Base-by-base conservation (phyloP, 1,284 basidiomycete genomes). In the Mycosarcoma maydis region DNA sequence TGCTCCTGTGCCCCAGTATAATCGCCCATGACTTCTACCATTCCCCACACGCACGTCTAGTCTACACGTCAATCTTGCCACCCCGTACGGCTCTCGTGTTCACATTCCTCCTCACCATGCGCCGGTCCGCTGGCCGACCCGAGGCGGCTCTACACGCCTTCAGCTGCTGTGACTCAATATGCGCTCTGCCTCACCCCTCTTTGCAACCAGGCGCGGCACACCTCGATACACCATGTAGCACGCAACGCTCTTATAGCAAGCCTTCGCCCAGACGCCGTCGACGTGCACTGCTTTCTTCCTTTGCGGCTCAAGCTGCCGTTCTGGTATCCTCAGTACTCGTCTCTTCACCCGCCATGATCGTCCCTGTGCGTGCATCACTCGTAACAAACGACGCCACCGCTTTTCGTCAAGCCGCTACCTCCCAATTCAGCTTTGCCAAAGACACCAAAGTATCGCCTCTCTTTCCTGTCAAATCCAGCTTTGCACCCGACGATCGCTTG, bases 321-420 rank as follows among this genome's bases (percentile, higher is more conserved):
- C 56, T 72, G 20, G 66, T 73, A 13, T 73, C 71, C 1, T 73
- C 71, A 20, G 34, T 73, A 16, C 71, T 73, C 30, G 53, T 73
- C 40, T 48, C 53, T 10, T 56, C 50, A 9, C 71, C 71, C 27
- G 60, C 66, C 17, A 70, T 62, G 54, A 51, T 65, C 13, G 46
- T 58, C 2, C 47, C 53, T 0, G 62, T 53, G 8, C 22, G 52
- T 6, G 62, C 61, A 14, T 10, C 37, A 3, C 32, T 34, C n/a
- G 20, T 52, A 3, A 24, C 43, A 20, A 41, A 10, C 32, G 14
- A 22, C 33, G 39, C n/a, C 36, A 16, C n/a, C 7, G 4, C 10
- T n/a, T 24, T 26, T 8, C 10, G 16, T 19, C 48, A 13, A 37
- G 32, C 19, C 29, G 32, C 13, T 32, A 19, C 36, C 52, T 44